Evolutionary conservation across 495 filamentous ascomycete species (phyloP).

Genomic region (Talaromyces trachyspermus): DNA sequence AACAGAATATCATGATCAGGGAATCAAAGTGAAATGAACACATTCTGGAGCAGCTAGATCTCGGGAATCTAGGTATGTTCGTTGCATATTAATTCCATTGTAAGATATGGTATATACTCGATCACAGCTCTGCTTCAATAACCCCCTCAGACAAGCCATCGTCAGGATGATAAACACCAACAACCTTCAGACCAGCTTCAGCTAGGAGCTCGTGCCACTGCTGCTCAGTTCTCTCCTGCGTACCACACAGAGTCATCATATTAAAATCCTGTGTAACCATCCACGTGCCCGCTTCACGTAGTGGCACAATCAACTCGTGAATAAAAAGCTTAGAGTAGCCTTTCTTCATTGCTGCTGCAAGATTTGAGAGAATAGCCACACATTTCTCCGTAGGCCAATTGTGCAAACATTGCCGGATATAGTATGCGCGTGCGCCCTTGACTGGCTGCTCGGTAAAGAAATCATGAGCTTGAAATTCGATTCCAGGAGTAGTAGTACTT

Average conservation of each 20-base stretch:
- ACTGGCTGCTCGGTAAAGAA: conserved; percentile 48
- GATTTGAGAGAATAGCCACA: conserved; percentile 31
- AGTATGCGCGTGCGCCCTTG: conserved; percentile 27
- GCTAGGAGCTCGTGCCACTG: conserved; percentile 25
- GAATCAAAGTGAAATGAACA: too few species aligned
- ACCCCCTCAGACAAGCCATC: conserved; percentile 18
- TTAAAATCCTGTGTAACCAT: conserved; percentile 37
- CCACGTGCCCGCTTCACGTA: conserved; percentile 28
- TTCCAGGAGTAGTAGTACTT: conserved; percentile 6
- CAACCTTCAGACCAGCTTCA: conserved; percentile 55
- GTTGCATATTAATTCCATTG: too few species aligned
- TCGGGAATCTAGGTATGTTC: too few species aligned
- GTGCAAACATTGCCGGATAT: conserved; percentile 37
- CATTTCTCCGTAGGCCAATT: conserved; percentile 40
- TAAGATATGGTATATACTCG: too few species aligned
- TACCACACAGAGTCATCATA: conserved; percentile 31
- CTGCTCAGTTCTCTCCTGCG: conserved; percentile 27
- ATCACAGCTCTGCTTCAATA: too few species aligned
- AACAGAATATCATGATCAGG: too few species aligned
- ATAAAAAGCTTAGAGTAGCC: conserved; percentile 43
- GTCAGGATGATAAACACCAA: conserved; percentile 24
- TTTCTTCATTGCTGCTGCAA: conserved; percentile 38
- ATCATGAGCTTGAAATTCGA: conserved; percentile 29
- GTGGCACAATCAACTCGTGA: conserved; percentile 44
- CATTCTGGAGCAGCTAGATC: too few species aligned